These are phyloP conservation scores for Rhizophagus clarus DNA, from an alignment of 192 early-diverging fungal species.

Conservation along the genomic window DNA sequence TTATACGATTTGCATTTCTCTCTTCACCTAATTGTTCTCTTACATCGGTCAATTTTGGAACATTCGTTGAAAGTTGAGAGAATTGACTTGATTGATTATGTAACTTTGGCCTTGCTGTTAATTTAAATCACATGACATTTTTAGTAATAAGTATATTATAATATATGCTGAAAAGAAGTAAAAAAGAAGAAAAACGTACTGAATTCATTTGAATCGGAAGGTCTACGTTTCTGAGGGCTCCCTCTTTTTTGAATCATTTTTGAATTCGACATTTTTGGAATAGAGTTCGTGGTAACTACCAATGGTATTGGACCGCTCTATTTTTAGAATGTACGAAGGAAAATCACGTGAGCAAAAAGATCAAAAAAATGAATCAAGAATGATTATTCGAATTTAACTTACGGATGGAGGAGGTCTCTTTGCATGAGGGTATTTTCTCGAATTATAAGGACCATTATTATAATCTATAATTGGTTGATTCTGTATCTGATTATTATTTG, in stretches of 20 bases:
- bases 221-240: constrained; percentile 22
- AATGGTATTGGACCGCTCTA: background rate
- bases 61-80: background rate
- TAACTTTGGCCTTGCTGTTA: background rate
- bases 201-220: constrained; percentile 3
- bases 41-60: background rate
- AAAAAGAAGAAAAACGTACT: background rate
- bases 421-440: background rate
- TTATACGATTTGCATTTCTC: background rate
- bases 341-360: background rate
- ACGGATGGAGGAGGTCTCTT: background rate
- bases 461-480: background rate
- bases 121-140: background rate
- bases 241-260: background rate
- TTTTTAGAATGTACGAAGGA: background rate
- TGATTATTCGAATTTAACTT: background rate
- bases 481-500: background rate
- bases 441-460: background rate
- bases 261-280: background rate
- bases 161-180: too few species aligned
- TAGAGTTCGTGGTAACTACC: background rate
- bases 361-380: background rate
- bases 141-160: background rate
- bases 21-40: constrained; percentile 1
- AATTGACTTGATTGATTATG: background rate